Conservation (phyloP, 495 filamentous ascomycete species). For the Neurospora sp. region DNA sequence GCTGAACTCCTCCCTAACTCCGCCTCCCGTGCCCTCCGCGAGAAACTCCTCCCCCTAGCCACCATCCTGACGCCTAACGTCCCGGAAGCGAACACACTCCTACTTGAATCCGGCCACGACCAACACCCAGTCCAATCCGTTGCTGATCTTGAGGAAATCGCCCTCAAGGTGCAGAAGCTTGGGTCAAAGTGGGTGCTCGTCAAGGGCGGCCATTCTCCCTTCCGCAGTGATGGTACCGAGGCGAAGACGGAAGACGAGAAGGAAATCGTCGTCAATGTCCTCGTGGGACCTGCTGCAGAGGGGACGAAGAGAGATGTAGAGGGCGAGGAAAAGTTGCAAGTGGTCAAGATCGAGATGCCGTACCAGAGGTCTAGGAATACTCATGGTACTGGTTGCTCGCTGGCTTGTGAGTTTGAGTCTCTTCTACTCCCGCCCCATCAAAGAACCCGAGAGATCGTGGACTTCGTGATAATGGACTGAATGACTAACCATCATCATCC, state of each 20-base stretch:
- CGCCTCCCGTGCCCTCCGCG: slow-evolving; percentile 55
- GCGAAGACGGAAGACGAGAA: slow-evolving; percentile 47
- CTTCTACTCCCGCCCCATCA: neutral
- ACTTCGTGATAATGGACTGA: neutral
- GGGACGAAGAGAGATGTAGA: slow-evolving; percentile 16
- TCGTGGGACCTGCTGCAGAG: slow-evolving; percentile 43
- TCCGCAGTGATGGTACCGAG: slow-evolving; percentile 49
- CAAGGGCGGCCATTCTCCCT: slow-evolving; percentile 87
- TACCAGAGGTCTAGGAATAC: slow-evolving; percentile 70
- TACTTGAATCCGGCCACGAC: slow-evolving; percentile 47
- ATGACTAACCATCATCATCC: neutral
- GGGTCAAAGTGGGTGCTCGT: slow-evolving; percentile 74
- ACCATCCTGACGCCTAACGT: slow-evolving; percentile 87
- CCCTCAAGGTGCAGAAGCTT: slow-evolving; percentile 50
- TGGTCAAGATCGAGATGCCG: slow-evolving; percentile 50
- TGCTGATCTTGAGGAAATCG: slow-evolving; percentile 56
- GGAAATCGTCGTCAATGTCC: slow-evolving; percentile 61
- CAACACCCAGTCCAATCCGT: slow-evolving; percentile 41
- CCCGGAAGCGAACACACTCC: slow-evolving; percentile 70
- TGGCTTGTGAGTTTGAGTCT: slow-evolving; percentile 59
- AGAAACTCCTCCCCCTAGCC: slow-evolving; percentile 60
- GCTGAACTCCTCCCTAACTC: slow-evolving; percentile 60
- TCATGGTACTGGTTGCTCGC: slow-evolving; percentile 90
- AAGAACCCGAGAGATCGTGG: neutral
- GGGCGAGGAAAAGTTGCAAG: slow-evolving; percentile 2